Evolutionary conservation across 129 eudicot genomes (phyloP).

Genomic region (Calendula officinalis): DNA sequence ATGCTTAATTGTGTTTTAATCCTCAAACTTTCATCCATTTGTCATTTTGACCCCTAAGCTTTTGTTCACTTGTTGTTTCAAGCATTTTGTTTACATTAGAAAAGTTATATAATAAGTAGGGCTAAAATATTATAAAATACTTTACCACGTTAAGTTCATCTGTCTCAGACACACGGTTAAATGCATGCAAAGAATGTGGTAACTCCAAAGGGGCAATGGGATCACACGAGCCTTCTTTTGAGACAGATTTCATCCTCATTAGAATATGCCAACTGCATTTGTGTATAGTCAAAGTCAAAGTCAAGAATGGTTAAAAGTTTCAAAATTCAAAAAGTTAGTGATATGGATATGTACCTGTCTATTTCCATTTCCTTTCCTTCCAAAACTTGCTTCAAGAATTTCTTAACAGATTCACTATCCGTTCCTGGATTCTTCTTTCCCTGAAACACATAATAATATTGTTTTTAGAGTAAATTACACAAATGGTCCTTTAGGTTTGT

Average conservation of each 20-base stretch:
- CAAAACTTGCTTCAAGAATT: constrained; percentile 61
- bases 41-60: too few species aligned
- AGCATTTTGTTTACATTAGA: too few species aligned
- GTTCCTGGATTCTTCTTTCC: constrained; percentile 96
- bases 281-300: background rate
- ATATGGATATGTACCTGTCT: constrained; percentile 50
- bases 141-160: constrained; percentile 73
- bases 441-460: constrained; percentile 35
- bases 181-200: constrained; percentile 94
- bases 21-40: too few species aligned
- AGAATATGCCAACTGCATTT: constrained; percentile 83
- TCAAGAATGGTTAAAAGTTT: background rate
- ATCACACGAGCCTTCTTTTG: constrained; percentile 59
- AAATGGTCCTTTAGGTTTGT: too few species aligned
- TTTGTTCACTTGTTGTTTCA: too few species aligned
- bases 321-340: constrained; percentile 3
- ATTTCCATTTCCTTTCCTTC: constrained; percentile 82
- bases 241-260: constrained; percentile 69
- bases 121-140: background rate
- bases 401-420: constrained; percentile 54
- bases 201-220: constrained; percentile 87
- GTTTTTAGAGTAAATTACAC: too few species aligned
- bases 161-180: constrained; percentile 63
- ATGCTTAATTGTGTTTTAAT: too few species aligned
- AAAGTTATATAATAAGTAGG: background rate